phyloP scores from a whole-genome alignment of 148 eudicot genomes.

The Spergularia marina region DNA sequence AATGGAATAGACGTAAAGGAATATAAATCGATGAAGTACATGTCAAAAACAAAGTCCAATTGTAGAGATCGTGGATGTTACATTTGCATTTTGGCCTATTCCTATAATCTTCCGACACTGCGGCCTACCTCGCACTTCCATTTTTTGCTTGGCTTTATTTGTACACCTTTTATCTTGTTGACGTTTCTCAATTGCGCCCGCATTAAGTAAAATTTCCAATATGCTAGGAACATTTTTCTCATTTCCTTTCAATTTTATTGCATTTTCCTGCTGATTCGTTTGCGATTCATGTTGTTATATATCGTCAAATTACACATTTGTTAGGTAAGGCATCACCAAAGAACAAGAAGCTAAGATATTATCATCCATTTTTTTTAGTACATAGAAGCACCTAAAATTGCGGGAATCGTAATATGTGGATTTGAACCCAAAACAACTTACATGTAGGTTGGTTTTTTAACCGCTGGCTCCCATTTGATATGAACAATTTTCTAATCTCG shows the following conservation, averaged over 20 bases:
- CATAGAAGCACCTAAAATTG: too few species aligned
- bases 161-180: slow-evolving; percentile 10
- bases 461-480: too few species aligned
- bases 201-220: slow-evolving; percentile 15
- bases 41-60: slow-evolving; percentile 23
- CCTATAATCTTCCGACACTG: slow-evolving; percentile 24
- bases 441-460: too few species aligned
- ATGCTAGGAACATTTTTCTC: slow-evolving; percentile 15
- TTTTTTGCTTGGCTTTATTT: slow-evolving; percentile 28
- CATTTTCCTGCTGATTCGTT: not conserved
- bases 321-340: not conserved
- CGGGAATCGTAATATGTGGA: too few species aligned
- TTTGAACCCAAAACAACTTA: too few species aligned
- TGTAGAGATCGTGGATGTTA: slow-evolving; percentile 4
- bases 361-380: too few species aligned
- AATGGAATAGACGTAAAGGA: not conserved
- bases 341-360: not conserved
- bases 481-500: too few species aligned
- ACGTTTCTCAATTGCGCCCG: not conserved
- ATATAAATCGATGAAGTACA: not conserved
- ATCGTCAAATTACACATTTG: not conserved
- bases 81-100: slow-evolving; percentile 27
- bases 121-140: slow-evolving; percentile 20
- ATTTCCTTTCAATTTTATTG: not conserved
- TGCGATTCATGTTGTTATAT: not conserved